phyloP scores from a whole-genome alignment of 1,139 yeast species.

The Hemisphaericaspora subhashii region DNA sequence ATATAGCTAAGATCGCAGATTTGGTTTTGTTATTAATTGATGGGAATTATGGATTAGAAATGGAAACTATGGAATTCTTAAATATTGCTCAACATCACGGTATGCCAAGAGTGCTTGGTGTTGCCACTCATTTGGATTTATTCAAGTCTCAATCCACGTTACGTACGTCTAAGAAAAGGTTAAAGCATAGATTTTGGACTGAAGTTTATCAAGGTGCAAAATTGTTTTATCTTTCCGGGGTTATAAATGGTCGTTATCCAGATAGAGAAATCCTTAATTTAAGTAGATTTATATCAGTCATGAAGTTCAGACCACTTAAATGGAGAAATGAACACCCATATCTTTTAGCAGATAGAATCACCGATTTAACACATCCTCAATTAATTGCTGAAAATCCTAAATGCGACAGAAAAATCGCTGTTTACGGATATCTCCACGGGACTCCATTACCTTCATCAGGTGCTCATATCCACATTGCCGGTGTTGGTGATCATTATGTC shows the following conservation, averaged over 20 bases:
- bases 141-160: constrained; percentile 88
- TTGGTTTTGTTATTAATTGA: constrained; percentile 85
- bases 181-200: constrained; percentile 97
- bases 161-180: constrained; percentile 86
- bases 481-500: constrained; percentile 86
- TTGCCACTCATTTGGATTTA: constrained; percentile 92
- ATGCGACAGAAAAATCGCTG: constrained; percentile 83
- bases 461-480: constrained; percentile 90
- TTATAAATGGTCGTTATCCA: constrained; percentile 94
- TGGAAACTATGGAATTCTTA: constrained; percentile 99
- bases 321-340: constrained; percentile 99
- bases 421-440: constrained; percentile 95
- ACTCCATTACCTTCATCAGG: constrained; percentile 75
- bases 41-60: constrained; percentile 97
- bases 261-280: constrained; percentile 92
- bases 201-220: constrained; percentile 99
- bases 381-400: constrained; percentile 74
- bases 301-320: constrained; percentile 96
- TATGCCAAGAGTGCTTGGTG: constrained; percentile 96
- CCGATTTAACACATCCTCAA: constrained; percentile 95
- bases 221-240: constrained; percentile 91
- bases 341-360: constrained; percentile 83
- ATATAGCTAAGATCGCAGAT: constrained; percentile 94
- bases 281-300: constrained; percentile 89
- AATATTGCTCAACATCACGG: constrained; percentile 98